These are phyloP conservation scores for Vararia minispora DNA, from an alignment of 768 basidiomycete species.

Conservation along the genomic window DNA sequence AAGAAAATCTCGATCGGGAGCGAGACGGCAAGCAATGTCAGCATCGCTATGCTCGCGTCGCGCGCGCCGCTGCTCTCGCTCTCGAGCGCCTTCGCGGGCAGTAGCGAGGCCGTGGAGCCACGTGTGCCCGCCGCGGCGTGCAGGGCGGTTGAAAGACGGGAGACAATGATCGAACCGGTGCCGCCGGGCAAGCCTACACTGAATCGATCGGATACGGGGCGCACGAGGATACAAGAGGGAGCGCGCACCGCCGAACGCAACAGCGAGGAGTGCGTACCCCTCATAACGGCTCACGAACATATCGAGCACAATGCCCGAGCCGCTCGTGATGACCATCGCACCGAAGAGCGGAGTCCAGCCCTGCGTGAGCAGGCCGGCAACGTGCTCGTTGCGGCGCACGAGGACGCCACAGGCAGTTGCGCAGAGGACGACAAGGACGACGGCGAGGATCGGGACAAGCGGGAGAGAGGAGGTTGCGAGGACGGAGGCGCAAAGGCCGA, in stretches of 20 bases:
- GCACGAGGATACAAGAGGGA: background rate
- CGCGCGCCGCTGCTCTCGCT: constrained; percentile 10
- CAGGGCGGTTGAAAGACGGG: constrained; percentile 79
- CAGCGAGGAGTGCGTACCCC: constrained; percentile 79
- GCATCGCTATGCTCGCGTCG: constrained; percentile 27
- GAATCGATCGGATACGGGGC: background rate
- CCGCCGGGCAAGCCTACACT: constrained; percentile 72
- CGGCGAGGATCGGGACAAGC: constrained; percentile 44
- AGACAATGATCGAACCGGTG: constrained; percentile 85
- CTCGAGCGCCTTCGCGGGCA: background rate
- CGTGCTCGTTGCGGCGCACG: constrained; percentile 56
- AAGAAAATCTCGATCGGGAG: constrained; percentile 76
- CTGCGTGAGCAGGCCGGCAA: constrained; percentile 60
- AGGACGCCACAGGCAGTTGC: constrained; percentile 38
- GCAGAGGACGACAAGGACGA: constrained; percentile 36
- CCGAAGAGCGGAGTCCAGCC: constrained; percentile 89
- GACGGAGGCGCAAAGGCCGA: constrained; percentile 64
- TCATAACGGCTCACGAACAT: constrained; percentile 78
- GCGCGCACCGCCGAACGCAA: constrained; percentile 72
- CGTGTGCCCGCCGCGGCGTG: constrained; percentile 43
- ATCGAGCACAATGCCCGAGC: constrained; percentile 86
- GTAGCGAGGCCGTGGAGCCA: constrained; percentile 14
- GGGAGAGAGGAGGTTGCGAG: constrained; percentile 60
- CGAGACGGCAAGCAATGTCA: constrained; percentile 63
- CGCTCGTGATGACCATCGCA: constrained; percentile 84